phyloP scores from a whole-genome alignment of 345 rosid species.

The Acer yangbiense region DNA sequence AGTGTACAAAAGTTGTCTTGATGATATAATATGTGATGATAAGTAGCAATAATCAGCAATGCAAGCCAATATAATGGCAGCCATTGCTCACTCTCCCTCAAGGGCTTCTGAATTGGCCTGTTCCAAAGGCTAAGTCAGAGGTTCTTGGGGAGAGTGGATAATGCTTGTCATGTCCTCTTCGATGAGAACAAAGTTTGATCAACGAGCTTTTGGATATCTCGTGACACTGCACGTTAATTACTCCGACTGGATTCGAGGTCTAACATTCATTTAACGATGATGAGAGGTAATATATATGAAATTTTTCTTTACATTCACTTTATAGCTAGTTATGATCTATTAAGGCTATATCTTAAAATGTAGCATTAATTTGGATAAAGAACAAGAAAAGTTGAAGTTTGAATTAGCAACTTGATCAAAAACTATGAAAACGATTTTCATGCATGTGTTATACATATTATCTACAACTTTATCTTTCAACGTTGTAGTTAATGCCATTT shows the following conservation, averaged over 20 bases:
- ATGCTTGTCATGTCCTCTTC: conserved; percentile 11
- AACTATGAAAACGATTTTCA: neutral
- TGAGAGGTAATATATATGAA: neutral
- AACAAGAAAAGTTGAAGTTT: neutral
- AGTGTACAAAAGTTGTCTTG: conserved; percentile 25
- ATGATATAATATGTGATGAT: neutral
- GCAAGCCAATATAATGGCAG: conserved; percentile 17
- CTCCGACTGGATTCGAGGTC: neutral
- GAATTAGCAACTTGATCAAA: neutral
- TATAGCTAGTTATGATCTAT: neutral
- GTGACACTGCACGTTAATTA: too few species aligned
- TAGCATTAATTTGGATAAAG: neutral
- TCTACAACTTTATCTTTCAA: neutral
- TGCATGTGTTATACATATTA: neutral
- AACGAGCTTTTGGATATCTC: neutral
- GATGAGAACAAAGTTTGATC: neutral
- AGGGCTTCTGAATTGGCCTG: conserved; percentile 33
- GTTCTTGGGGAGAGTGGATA: conserved; percentile 32
- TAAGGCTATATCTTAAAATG: neutral
- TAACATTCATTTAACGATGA: neutral
- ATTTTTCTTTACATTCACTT: neutral
- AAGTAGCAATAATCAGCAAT: neutral
- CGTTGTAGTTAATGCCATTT: neutral
- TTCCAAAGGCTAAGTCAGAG: neutral
- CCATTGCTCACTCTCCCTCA: conserved; percentile 43